Conservation (phyloP, 1,284 basidiomycete species). For the Cutaneotrichosporon sp. region DNA sequence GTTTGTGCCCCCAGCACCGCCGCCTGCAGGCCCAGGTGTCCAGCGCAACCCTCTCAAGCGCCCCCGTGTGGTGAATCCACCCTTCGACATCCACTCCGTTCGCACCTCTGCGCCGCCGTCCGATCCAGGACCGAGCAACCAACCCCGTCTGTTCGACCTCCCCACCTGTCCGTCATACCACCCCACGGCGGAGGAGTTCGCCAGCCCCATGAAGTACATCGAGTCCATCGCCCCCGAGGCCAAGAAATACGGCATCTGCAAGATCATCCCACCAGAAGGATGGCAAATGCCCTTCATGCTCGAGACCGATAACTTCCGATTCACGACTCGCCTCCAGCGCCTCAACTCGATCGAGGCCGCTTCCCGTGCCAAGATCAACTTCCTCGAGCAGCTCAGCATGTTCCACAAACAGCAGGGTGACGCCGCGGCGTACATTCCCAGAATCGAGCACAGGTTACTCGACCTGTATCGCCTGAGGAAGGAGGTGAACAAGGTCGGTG, state of each 20-base stretch:
- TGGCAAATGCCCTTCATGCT: slow-evolving; percentile 99
- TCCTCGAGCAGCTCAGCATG: slow-evolving; percentile 92
- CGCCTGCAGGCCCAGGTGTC: slow-evolving; percentile 21
- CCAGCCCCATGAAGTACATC: slow-evolving; percentile 95
- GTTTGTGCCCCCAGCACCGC: slow-evolving; percentile 37
- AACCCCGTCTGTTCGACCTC: slow-evolving; percentile 72
- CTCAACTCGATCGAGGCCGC: slow-evolving; percentile 97
- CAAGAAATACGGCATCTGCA: slow-evolving; percentile 85
- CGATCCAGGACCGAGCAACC: slow-evolving; percentile 33
- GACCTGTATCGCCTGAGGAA: slow-evolving; percentile 92
- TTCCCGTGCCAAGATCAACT: slow-evolving; percentile 94
- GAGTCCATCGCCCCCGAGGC: slow-evolving; percentile 76
- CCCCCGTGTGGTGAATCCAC: slow-evolving; percentile 36
- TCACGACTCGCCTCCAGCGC: slow-evolving; percentile 91
- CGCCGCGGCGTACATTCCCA: slow-evolving; percentile 81
- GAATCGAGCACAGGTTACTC: slow-evolving; percentile 85
- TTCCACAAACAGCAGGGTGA: slow-evolving; percentile 89
- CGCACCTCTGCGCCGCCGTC: slow-evolving; percentile 36
- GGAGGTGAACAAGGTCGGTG: slow-evolving; percentile 85
- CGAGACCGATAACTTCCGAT: slow-evolving; percentile 73
- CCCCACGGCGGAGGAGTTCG: slow-evolving; percentile 86
- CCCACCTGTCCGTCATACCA: slow-evolving; percentile 88
- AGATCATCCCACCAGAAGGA: slow-evolving; percentile 88
- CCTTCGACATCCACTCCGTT: slow-evolving; percentile 39
- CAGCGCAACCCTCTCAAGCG: slow-evolving; percentile 40